A percentile compares a stretch with the other conserved stretches of the same genome.
These are phyloP conservation scores for Populus hybrid DNA, from an alignment of 441 rosid species.

Conservation along the genomic window DNA sequence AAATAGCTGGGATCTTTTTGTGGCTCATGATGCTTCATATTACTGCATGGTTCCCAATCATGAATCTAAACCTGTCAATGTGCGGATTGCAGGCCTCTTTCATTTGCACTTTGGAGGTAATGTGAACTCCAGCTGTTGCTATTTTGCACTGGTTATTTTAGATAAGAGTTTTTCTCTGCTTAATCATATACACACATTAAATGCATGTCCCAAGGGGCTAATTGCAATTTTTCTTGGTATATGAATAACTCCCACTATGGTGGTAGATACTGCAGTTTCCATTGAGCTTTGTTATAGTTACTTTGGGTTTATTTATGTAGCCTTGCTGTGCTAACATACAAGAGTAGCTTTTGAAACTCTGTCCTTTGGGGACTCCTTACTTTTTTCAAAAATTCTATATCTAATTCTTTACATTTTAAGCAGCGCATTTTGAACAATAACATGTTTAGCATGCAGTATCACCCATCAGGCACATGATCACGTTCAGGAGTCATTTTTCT, in stretches of 20 bases:
- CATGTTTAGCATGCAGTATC: neutral
- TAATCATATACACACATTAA: neutral
- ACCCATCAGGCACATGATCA: neutral
- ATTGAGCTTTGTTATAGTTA: neutral
- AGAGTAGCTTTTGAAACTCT: too few relatives aligned
- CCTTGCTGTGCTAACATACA: neutral
- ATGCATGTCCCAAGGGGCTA: neutral
- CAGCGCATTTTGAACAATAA: neutral
- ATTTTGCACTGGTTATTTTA: neutral
- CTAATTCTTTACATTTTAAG: neutral
- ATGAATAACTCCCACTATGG: neutral
- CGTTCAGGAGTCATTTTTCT: neutral
- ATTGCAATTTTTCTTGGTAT: neutral
- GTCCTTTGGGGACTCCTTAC: too few relatives aligned
- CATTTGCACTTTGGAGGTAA: conserved; percentile 4
- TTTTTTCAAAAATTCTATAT: neutral
- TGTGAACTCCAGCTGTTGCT: neutral
- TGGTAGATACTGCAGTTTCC: conserved; percentile 1
- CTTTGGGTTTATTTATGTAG: neutral
- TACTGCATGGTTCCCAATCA: neutral
- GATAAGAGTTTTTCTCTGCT: neutral
- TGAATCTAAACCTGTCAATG: neutral
- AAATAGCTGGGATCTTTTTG: neutral
- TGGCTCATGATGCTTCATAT: neutral
- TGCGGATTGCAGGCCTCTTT: neutral